Evolutionary conservation across 1,139 yeast genomes (phyloP).

Genomic region (Yamadazyma pseudoaaseri): DNA sequence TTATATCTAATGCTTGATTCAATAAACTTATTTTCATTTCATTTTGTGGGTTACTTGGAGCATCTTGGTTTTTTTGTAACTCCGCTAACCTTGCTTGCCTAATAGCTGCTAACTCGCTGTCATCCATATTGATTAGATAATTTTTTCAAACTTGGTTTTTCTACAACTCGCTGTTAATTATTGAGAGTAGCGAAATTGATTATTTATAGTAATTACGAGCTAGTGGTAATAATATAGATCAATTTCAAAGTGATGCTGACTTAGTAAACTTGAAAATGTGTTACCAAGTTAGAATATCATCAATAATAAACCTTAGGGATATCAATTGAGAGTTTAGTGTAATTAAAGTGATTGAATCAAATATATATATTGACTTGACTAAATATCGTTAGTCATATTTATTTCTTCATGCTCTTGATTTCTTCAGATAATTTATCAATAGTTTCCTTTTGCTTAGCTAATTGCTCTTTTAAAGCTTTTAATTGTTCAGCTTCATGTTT

Average conservation of each 20-base stretch:
- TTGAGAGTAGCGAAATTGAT: no score
- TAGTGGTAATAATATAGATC: no score
- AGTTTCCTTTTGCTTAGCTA: slow-evolving; percentile 45
- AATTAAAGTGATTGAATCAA: no score
- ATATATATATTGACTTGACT: not conserved
- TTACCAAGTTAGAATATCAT: no score
- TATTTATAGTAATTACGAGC: no score
- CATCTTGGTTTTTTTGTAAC: slow-evolving; percentile 55
- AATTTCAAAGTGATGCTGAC: no score
- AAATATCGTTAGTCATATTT: slow-evolving; percentile 8
- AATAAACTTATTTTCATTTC: slow-evolving; percentile 44
- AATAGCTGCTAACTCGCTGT: slow-evolving; percentile 81
- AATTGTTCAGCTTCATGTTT: slow-evolving; percentile 52
- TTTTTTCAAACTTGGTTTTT: no score
- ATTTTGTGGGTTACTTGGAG: slow-evolving; percentile 18
- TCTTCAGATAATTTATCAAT: slow-evolving; percentile 43
- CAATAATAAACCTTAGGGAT: no score
- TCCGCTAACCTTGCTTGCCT: slow-evolving; percentile 86
- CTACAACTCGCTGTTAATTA: no score
- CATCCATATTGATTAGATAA: slow-evolving; percentile 57
- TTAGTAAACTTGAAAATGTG: no score
- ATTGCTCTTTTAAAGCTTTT: slow-evolving; percentile 44
- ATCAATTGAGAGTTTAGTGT: no score
- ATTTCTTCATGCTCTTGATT: slow-evolving; percentile 37
- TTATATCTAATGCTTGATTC: slow-evolving; percentile 71